Evolutionary conservation across 108 stramenopile genomes (phyloP), one percentile per base, ranked within the genome.

Genomic region (Cyclostephanos tholiformis): DNA sequence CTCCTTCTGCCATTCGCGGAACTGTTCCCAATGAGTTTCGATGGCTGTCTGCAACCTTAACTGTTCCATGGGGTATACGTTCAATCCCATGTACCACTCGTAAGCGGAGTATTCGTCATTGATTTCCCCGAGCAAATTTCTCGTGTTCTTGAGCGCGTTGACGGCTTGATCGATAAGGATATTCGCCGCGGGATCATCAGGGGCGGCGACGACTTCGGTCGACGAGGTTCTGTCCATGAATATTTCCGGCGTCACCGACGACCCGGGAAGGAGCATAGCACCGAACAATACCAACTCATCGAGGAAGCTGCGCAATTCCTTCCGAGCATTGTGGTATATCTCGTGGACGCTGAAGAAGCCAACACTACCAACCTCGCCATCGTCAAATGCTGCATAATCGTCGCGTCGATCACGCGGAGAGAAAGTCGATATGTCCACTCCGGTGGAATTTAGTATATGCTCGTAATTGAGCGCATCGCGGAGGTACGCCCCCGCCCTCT

Each of bases 261-360:
- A 50, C 29, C 62, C 65, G 2, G 72, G 66, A 11, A 82, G 63
- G 41, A 82, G 64, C 51, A 73, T 53, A 23, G 53, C 38, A 11
- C 77, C 82, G 62, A 83, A 79, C 39, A 83, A 50, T 46, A 69
- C 74, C 16, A 79, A 51, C 49, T 63, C 67, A 60, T 83, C 82
- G 12, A 79, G 52, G 35, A 83, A 83, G 46, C 82, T 83, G 14
- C 82, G 55, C 19, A 83, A 38, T 65, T 83, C 82, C 59, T 83
- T 83, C 13, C 82, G 67, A 20, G 79, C 35, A 64, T 83, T 79
- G 32, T 83, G 82, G 64, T 83, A 83, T 16, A 69, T 46, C 36
- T 79, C 72, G 49, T 83, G 82, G 49, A 79, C 77, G 8, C 55
- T 50, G 10, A 46, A 23, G 14, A 23, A 20, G 10, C 56, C 74